Conservation (phyloP, 192 early-diverging fungal genomes). For the Funneliformis mosseae region DNA sequence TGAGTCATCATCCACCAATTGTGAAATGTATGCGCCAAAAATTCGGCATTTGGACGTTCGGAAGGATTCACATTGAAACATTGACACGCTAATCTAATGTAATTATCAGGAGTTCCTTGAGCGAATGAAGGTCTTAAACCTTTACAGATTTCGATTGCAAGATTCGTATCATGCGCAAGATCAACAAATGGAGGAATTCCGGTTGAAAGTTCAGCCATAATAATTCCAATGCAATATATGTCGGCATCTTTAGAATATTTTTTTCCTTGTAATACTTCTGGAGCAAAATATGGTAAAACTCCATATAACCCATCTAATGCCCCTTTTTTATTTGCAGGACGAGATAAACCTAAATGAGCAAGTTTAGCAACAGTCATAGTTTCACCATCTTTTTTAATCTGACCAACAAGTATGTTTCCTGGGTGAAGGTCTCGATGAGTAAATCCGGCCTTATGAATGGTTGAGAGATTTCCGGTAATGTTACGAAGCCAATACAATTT, state of each 20-base stretch:
- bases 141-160: conserved; percentile 38
- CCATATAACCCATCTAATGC: background rate
- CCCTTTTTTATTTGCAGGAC: conserved; percentile 1
- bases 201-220: conserved; percentile 47
- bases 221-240: conserved; percentile 46
- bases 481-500: conserved; percentile 22
- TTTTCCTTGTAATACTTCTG: conserved; percentile 7
- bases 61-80: conserved; percentile 11
- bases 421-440: conserved; percentile 12
- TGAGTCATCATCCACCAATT: background rate
- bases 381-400: conserved; percentile 6
- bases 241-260: conserved; percentile 40
- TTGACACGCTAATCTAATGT: conserved; percentile 1
- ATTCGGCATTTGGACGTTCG: background rate
- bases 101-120: conserved; percentile 37
- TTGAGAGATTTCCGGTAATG: conserved; percentile 1
- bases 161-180: conserved; percentile 33
- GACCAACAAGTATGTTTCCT: conserved; percentile 7
- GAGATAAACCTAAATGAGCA: conserved; percentile 23
- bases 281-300: conserved; percentile 23
- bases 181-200: conserved; percentile 39
- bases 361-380: conserved; percentile 12
- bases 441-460: conserved; percentile 7
- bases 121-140: conserved; percentile 40
- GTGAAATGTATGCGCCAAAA: background rate